Base-by-base conservation (phyloP, 2,329 filamentous ascomycete genomes). In the Colletotrichum lentis region DNA sequence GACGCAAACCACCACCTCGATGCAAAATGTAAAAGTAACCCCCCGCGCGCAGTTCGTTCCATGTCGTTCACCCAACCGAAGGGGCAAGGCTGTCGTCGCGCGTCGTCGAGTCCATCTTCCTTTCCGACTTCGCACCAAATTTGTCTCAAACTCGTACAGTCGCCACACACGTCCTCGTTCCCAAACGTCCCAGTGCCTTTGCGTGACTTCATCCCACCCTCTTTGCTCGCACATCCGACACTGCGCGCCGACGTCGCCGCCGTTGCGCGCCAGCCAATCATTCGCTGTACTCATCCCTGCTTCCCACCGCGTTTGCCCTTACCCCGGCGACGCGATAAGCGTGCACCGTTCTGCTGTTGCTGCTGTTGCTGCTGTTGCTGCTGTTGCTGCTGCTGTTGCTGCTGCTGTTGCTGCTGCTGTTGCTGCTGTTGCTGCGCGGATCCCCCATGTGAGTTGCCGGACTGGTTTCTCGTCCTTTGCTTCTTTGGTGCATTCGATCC, bases 241-340 rank as follows among this genome's bases (percentile, higher is more conserved):
- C 20, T 50, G 31, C 49, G 49, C 53, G 46, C 39, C 61, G 24
- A 16, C 35, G 14, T 39, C 22, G 31, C 27, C 52, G 47, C 46
- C 64, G 60, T 20, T 16, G 61, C 61, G 31, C 65, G 54, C 61
- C n/a, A 41, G 49, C 62, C 62, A 68, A 60, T 52, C 65, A 52
- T 47, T 62, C 46, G 12, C 20, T 27, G 39, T 37, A 10, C 22
- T 61, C 55, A 68, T 60, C 58, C 58, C 39, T 71, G 63, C 67
- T 62, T 67, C 59, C 69, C 69, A 49, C 69, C 67, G 46, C 67
- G 69, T 62, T 20, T 70, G 59, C 49, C 56, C 50, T 69, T 69
- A 44, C 60, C 66, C 56, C 69, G 62, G 56, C 61, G 61, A 57
- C 69, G 65, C 41, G n/a, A n/a, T n/a, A n/a, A n/a, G n/a, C n/a